Evolutionary conservation across 805 yeast species (phyloP).

Genomic region (Saturnispora sekii): DNA sequence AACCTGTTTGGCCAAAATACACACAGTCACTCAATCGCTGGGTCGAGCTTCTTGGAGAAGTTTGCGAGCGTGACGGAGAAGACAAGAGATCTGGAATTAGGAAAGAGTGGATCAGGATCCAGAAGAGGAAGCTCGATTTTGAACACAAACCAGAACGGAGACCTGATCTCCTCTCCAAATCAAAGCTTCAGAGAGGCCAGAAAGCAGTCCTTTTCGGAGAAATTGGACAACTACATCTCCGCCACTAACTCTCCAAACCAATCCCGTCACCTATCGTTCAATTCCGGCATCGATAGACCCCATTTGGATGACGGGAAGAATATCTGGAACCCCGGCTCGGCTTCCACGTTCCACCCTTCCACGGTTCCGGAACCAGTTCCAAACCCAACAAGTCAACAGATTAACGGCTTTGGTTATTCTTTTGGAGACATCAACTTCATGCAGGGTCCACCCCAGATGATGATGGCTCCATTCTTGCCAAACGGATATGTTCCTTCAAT

Average conservation of each 20-base stretch:
- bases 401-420: slow-evolving; percentile 1
- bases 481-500: slow-evolving; percentile 28
- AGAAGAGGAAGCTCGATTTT: slow-evolving; percentile 38
- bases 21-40: slow-evolving; percentile 14
- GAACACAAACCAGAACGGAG: slow-evolving; percentile 8
- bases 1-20: slow-evolving; percentile 38
- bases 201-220: slow-evolving; percentile 47
- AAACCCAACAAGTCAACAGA: slow-evolving; percentile 1
- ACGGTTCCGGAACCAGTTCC: slow-evolving; percentile 8
- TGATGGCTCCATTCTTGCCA: slow-evolving; percentile 25
- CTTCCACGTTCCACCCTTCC: slow-evolving; percentile 47
- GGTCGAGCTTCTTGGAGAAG: slow-evolving; percentile 46
- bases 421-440: slow-evolving; percentile 10
- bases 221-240: slow-evolving; percentile 45
- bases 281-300: slow-evolving; percentile 23
- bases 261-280: slow-evolving; percentile 24
- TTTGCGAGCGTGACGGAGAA: slow-evolving; percentile 60
- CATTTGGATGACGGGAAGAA: slow-evolving; percentile 26
- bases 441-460: slow-evolving; percentile 15
- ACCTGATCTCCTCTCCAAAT: slow-evolving; percentile 19
- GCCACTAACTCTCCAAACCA: slow-evolving; percentile 21
- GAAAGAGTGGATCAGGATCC: slow-evolving; percentile 14
- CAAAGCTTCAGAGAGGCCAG: slow-evolving; percentile 25
- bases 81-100: slow-evolving; percentile 50
- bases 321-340: slow-evolving; percentile 62